phyloP scores from a whole-genome alignment of 2,329 filamentous ascomycete species.

The Aspergillus udagawae region DNA sequence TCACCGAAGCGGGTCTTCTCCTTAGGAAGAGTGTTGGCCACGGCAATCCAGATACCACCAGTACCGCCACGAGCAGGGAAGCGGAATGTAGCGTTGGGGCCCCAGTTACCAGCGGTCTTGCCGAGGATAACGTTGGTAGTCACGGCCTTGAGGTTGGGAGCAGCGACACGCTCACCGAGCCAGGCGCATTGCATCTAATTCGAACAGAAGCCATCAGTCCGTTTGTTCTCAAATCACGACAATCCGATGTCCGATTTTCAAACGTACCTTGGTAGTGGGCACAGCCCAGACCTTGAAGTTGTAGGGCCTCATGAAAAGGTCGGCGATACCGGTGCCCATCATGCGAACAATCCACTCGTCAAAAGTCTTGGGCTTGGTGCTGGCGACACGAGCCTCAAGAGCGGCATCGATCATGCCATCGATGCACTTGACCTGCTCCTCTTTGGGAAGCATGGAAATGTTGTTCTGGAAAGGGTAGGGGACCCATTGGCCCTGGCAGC shows the following conservation, averaged over 20 bases:
- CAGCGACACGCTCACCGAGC: slow-evolving; percentile 97
- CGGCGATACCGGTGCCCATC: slow-evolving; percentile 82
- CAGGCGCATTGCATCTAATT: slow-evolving; percentile 94
- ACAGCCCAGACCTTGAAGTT: slow-evolving; percentile 99
- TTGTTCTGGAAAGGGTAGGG: slow-evolving; percentile 99
- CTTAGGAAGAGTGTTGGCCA: slow-evolving; percentile 86
- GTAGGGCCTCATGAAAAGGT: slow-evolving; percentile 98
- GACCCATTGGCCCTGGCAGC: slow-evolving; percentile 94
- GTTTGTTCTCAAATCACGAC: neutral
- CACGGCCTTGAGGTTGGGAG: slow-evolving; percentile 89
- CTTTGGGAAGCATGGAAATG: slow-evolving; percentile 95
- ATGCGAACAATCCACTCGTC: slow-evolving; percentile 97
- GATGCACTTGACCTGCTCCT: slow-evolving; percentile 91
- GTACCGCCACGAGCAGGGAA: slow-evolving; percentile 96
- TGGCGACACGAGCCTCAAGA: slow-evolving; percentile 77
- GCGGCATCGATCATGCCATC: slow-evolving; percentile 95
- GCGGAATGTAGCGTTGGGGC: slow-evolving; percentile 95
- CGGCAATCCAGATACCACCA: slow-evolving; percentile 97
- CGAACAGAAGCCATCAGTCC: neutral
- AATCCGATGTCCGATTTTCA: neutral
- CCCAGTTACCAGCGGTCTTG: slow-evolving; percentile 97
- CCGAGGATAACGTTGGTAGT: slow-evolving; percentile 92
- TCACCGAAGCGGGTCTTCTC: slow-evolving; percentile 90
- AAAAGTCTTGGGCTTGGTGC: slow-evolving; percentile 91
- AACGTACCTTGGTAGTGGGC: slow-evolving; percentile 83